phyloP scores from a whole-genome alignment of 768 basidiomycete species.

The Chiua virens region DNA sequence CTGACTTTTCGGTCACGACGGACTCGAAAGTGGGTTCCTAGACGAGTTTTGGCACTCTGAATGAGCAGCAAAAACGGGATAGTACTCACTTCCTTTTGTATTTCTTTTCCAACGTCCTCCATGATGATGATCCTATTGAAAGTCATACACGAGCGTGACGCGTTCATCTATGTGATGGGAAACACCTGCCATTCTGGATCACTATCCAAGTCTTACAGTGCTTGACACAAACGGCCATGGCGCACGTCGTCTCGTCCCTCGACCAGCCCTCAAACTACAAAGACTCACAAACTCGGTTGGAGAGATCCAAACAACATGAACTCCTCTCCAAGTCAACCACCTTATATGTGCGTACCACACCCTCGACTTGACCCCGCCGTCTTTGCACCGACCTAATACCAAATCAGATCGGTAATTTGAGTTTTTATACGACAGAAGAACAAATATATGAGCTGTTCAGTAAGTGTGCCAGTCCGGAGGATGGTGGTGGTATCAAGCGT shows the following conservation, averaged over 20 bases:
- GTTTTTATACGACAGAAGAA: slow-evolving; percentile 94
- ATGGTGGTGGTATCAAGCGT: slow-evolving; percentile 87
- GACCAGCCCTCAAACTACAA: slow-evolving; percentile 98
- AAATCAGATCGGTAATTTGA: slow-evolving; percentile 81
- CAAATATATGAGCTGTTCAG: slow-evolving; percentile 93
- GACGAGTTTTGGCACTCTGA: background rate
- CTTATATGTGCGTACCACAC: slow-evolving; percentile 69
- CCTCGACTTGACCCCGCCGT: slow-evolving; percentile 16
- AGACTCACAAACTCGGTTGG: slow-evolving; percentile 83
- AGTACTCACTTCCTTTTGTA: slow-evolving; percentile 69
- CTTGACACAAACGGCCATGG: slow-evolving; percentile 48
- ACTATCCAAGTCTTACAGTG: background rate
- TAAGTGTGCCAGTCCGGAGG: slow-evolving; percentile 85
- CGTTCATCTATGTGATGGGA: slow-evolving; percentile 30
- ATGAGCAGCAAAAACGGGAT: background rate
- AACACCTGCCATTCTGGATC: slow-evolving; percentile 26
- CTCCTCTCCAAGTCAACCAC: slow-evolving; percentile 84
- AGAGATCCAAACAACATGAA: slow-evolving; percentile 77
- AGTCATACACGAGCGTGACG: slow-evolving; percentile 22
- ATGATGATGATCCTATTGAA: slow-evolving; percentile 42
- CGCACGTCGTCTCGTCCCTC: slow-evolving; percentile 79
- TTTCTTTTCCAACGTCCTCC: slow-evolving; percentile 89
- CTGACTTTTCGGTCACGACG: slow-evolving; percentile 85
- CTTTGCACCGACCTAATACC: slow-evolving; percentile 8
- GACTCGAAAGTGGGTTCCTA: slow-evolving; percentile 92